Conservation (phyloP, 2,329 filamentous ascomycete species). For the Calonectria honghensis region DNA sequence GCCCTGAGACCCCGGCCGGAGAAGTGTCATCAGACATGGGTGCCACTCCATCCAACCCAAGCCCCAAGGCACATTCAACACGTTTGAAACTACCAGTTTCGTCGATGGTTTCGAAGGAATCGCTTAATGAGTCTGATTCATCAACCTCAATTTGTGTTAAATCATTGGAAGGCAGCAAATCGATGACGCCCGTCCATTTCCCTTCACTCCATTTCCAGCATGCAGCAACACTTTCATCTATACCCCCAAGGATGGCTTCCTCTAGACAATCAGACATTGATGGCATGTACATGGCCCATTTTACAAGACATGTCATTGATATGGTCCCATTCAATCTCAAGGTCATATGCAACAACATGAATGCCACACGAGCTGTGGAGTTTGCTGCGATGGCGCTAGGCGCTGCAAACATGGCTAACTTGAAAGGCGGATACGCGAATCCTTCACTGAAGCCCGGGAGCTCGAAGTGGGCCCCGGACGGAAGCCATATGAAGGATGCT, state of each 20-base stretch:
- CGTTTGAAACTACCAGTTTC: neutral
- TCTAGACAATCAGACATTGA: neutral
- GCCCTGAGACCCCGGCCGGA: too few species aligned
- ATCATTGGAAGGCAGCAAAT: neutral
- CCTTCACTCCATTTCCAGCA: neutral
- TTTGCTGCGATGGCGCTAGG: conserved; percentile 12
- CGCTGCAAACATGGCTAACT: neutral
- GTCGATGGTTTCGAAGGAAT: too few species aligned
- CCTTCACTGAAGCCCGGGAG: neutral
- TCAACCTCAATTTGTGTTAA: fast-evolving
- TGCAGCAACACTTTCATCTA: neutral
- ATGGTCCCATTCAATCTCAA: conserved; percentile 9
- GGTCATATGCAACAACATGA: neutral
- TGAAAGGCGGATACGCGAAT: neutral
- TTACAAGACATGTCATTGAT: neutral
- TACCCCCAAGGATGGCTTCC: neutral
- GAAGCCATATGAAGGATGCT: neutral
- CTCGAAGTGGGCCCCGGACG: neutral
- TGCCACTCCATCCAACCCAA: too few species aligned
- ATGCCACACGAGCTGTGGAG: neutral
- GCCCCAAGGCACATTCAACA: neutral
- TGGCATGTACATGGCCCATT: conserved; percentile 10
- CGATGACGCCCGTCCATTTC: too few species aligned
- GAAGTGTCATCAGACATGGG: neutral
- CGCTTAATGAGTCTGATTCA: neutral